Percentiles rank a stretch among this genome's conserved stretches.
These are phyloP conservation scores for Sugiyamaella mastotermitis DNA, from an alignment of 805 yeast genomes.

Conservation along the genomic window DNA sequence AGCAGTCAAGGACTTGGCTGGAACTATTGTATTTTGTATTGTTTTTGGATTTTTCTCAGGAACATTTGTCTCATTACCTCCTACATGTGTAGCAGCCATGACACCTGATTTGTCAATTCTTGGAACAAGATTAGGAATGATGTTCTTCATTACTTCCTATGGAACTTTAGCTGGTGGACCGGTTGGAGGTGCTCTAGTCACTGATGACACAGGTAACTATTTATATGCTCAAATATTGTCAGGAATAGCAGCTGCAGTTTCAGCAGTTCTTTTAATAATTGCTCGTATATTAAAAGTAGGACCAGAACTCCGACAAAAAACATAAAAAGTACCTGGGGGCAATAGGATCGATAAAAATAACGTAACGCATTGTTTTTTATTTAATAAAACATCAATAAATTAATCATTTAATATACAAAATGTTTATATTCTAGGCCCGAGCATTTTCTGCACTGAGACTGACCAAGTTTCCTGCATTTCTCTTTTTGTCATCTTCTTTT, in stretches of 20 bases:
- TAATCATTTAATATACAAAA: not conserved
- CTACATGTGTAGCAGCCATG: constrained; percentile 25
- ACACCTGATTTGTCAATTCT: constrained; percentile 23
- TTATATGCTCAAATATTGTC: constrained; percentile 15
- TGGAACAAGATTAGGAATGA: constrained; percentile 49
- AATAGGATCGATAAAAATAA: too few species aligned
- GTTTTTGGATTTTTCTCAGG: constrained; percentile 28
- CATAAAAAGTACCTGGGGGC: too few species aligned
- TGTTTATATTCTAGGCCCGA: too few species aligned
- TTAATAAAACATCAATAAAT: too few species aligned
- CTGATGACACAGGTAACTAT: constrained; percentile 11
- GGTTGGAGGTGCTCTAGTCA: constrained; percentile 25
- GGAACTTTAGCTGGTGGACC: constrained; percentile 32
- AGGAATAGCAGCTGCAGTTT: not conserved
- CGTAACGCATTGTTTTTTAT: too few species aligned
- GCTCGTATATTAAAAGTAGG: too few species aligned
- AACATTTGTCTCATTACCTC: constrained; percentile 26
- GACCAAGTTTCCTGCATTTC: constrained; percentile 37
- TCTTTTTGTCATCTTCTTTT: constrained; percentile 44
- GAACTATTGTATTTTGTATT: constrained; percentile 26
- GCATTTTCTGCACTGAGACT: constrained; percentile 28
- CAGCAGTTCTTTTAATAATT: not conserved
- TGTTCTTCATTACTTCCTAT: constrained; percentile 51
- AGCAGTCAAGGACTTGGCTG: constrained; percentile 25
- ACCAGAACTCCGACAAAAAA: too few species aligned